Conservation (phyloP, 2,329 filamentous ascomycete genomes). For the Nothopassalora personata region DNA sequence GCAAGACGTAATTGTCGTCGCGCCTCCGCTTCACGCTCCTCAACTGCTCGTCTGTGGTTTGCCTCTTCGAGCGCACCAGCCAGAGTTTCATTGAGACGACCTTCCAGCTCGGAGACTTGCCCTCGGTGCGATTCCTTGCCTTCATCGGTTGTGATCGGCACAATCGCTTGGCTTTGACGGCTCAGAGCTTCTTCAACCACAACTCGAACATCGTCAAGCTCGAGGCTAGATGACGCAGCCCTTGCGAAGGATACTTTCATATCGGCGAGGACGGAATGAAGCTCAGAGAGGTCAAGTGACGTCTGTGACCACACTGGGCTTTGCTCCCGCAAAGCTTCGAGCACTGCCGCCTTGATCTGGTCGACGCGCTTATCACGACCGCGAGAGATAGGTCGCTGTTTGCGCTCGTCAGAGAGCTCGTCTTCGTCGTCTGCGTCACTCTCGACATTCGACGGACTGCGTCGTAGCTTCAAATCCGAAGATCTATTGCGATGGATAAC, state of each 20-base stretch:
- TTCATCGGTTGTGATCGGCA: constrained; percentile 27
- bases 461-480: constrained; percentile 40
- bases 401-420: constrained; percentile 56
- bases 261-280: constrained; percentile 45
- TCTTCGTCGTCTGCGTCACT: constrained; percentile 93
- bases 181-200: constrained; percentile 34
- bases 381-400: constrained; percentile 67
- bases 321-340: constrained; percentile 56
- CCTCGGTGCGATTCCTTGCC: constrained; percentile 22
- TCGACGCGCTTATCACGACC: constrained; percentile 73
- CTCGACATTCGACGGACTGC: constrained; percentile 51
- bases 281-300: constrained; percentile 32
- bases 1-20: constrained; percentile 43
- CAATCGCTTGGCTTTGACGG: constrained; percentile 26
- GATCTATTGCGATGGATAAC: constrained; percentile 48
- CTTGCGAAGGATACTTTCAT: constrained; percentile 46
- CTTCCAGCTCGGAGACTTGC: constrained; percentile 28
- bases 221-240: constrained; percentile 40
- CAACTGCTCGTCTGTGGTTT: constrained; percentile 39
- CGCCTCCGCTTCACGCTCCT: constrained; percentile 42
- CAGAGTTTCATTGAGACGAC: constrained; percentile 31
- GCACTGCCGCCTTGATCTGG: constrained; percentile 58
- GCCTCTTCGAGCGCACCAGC: constrained; percentile 37
- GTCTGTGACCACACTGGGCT: constrained; percentile 23
- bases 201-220: constrained; percentile 40